These are phyloP conservation scores for Trypanosoma scelopori DNA, from an alignment of 208 protist species.

Conservation along the genomic window DNA sequence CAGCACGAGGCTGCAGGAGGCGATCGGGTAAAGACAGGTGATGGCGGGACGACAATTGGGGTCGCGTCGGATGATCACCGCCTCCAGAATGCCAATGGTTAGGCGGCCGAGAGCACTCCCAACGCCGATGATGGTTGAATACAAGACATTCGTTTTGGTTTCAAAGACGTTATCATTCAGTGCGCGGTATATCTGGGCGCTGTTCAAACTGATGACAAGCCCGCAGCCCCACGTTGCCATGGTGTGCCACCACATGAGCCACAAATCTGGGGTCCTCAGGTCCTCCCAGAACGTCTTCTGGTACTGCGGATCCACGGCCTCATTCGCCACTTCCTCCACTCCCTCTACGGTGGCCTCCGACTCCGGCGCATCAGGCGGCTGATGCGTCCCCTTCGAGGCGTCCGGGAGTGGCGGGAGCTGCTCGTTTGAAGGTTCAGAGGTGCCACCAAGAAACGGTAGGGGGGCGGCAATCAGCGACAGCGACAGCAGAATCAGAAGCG, in stretches of 20 bases:
- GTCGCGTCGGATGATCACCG: constrained; percentile 28
- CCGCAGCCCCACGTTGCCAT: constrained; percentile 17
- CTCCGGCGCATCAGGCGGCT: not conserved
- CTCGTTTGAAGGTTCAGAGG: constrained; percentile 9
- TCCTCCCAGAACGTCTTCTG: constrained; percentile 28
- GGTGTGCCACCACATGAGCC: constrained; percentile 17
- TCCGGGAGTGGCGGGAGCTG: constrained; percentile 8
- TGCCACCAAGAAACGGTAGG: constrained; percentile 15
- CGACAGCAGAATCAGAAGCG: constrained; percentile 34
- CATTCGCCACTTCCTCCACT: not conserved
- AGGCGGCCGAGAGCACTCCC: constrained; percentile 64
- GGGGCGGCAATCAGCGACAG: constrained; percentile 19
- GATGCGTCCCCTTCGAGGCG: not conserved
- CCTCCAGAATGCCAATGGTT: constrained; percentile 35
- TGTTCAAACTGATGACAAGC: constrained; percentile 18
- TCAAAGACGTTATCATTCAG: constrained; percentile 31
- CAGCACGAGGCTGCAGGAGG: constrained; percentile 36
- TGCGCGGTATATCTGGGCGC: constrained; percentile 43
- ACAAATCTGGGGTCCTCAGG: constrained; percentile 37
- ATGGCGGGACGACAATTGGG: constrained; percentile 38
- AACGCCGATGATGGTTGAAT: constrained; percentile 54
- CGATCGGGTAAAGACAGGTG: constrained; percentile 40
- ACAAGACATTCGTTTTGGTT: constrained; percentile 32
- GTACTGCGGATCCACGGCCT: constrained; percentile 23
- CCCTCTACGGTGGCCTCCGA: not conserved